Percentiles rank a stretch among this genome's conserved stretches.
Evolutionary conservation across 768 basidiomycete species (phyloP).

Genomic region (Pholiota molesta): DNA sequence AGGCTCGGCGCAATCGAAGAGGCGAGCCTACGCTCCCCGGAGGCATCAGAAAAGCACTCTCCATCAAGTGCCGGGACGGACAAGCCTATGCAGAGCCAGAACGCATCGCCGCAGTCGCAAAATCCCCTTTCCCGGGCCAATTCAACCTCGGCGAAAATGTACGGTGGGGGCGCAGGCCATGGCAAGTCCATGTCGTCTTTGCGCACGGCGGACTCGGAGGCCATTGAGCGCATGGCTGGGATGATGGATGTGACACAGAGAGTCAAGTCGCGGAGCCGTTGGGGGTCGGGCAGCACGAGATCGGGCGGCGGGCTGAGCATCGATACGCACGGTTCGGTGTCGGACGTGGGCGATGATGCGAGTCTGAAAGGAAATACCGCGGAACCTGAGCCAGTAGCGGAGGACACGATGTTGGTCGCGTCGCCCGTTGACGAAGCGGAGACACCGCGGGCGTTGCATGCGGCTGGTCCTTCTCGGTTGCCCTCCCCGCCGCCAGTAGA

Average conservation of each 20-base stretch:
- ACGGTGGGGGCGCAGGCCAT: constrained; percentile 30
- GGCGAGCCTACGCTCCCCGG: constrained; percentile 40
- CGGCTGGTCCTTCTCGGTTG: neutral
- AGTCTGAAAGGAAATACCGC: neutral
- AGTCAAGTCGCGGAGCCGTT: constrained; percentile 31
- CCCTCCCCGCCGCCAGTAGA: constrained; percentile 15
- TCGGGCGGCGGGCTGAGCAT: constrained; percentile 34
- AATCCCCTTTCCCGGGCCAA: constrained; percentile 8
- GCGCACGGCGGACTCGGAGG: constrained; percentile 69
- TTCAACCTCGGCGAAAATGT: constrained; percentile 27
- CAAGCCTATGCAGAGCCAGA: neutral
- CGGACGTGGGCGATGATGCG: constrained; percentile 13
- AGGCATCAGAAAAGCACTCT: constrained; percentile 15
- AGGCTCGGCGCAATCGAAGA: constrained; percentile 63
- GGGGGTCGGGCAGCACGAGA: constrained; percentile 31
- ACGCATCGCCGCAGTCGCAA: neutral
- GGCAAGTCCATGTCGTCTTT: constrained; percentile 59
- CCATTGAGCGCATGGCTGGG: constrained; percentile 65
- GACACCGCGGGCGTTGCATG: neutral
- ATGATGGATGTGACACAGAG: constrained; percentile 74
- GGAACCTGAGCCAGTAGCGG: constrained; percentile 1
- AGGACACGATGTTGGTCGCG: constrained; percentile 23
- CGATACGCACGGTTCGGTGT: constrained; percentile 25
- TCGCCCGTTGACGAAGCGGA: constrained; percentile 37
- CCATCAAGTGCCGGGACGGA: constrained; percentile 19